Evolutionary conservation across 139 green algal genomes (phyloP), one percentile per base, ranked within the genome.

Genomic region (Gonium pectorale): DNA sequence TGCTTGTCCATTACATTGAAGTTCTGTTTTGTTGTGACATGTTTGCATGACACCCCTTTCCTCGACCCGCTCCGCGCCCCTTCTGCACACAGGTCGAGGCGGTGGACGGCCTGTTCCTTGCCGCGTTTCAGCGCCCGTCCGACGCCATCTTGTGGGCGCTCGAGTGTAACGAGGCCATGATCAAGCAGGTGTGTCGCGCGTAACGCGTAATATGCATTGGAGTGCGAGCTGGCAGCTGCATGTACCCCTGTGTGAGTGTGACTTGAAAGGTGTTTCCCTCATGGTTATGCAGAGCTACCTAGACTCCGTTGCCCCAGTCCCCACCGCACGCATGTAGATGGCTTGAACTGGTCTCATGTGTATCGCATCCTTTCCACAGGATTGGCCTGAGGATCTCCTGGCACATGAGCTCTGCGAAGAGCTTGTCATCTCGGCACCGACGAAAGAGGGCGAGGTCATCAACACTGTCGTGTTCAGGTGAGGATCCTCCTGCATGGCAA

Each of bases 91-190:
- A 81, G 81, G 81, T 90, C n/a, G 89, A 92, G 81, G 86, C 79
- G 41, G 86, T 86, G 71, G 89, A 92, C 75, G 89, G 89, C 3
- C 68, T 92, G 46, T 88, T 90, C 64, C 83, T 92, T 67, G 72
- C 86, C 26, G 63, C 81, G 63, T 92, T 86, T 37, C 89, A 80
- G 74, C 62, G 60, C 41, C 88, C 74, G 8, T 52, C 63, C 7
- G 62, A 88, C 27, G 87, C 87, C 31, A 80, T 91, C n/a, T 63
- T 88, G 51, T 91, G 87, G 87, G 77, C 83, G 13, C 77, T 91
- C 56, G 78, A 82, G 71, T 83, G 85, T 59, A 87, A 91, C 60
- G 87, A 91, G 44, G 67, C 54, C 66, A 84, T 88, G 83, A 80
- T 88, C 54, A 72, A 85, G 67, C 80, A 79, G 79, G 66, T 68